Evolutionary conservation across 768 basidiomycete species (phyloP).

Genomic region (Termitomyces heimii): DNA sequence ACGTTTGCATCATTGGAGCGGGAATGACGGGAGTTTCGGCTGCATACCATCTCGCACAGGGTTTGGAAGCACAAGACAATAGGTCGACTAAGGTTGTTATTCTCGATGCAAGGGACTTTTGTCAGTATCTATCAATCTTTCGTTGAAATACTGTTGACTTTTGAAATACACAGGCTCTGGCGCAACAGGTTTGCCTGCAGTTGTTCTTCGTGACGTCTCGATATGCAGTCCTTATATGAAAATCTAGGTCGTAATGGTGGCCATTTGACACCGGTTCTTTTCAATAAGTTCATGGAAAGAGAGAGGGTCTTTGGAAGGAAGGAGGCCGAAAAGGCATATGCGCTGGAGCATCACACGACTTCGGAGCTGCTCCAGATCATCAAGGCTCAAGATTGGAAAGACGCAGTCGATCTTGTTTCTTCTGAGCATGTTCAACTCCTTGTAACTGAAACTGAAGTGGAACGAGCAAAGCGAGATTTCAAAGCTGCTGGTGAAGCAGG

Average conservation of each 20-base stretch:
- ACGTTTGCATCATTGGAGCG: constrained; percentile 75
- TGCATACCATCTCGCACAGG: constrained; percentile 63
- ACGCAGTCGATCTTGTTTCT: constrained; percentile 56
- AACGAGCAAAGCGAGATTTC: constrained; percentile 35
- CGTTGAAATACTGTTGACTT: background rate
- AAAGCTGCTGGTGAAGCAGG: constrained; percentile 51
- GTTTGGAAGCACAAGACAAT: constrained; percentile 14
- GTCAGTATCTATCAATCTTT: constrained; percentile 28
- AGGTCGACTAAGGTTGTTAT: constrained; percentile 31
- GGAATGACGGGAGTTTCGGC: constrained; percentile 75
- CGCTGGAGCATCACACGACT: constrained; percentile 54
- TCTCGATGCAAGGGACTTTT: constrained; percentile 83
- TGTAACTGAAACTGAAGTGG: constrained; percentile 38
- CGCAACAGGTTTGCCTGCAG: constrained; percentile 51
- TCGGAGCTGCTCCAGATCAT: constrained; percentile 45
- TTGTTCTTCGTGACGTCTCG: background rate
- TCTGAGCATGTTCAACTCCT: constrained; percentile 49
- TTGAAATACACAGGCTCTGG: constrained; percentile 50
- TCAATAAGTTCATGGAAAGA: constrained; percentile 37
- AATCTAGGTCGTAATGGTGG: constrained; percentile 73
- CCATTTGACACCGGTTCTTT: constrained; percentile 53
- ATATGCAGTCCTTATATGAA: background rate
- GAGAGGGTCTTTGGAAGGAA: constrained; percentile 36
- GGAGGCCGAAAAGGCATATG: constrained; percentile 48
- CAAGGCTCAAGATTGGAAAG: constrained; percentile 30